A percentile compares a stretch with the other conserved stretches of the same genome.
Evolutionary conservation across 352 stramenopile species (phyloP).

Genomic region (Pythium periplocum): DNA sequence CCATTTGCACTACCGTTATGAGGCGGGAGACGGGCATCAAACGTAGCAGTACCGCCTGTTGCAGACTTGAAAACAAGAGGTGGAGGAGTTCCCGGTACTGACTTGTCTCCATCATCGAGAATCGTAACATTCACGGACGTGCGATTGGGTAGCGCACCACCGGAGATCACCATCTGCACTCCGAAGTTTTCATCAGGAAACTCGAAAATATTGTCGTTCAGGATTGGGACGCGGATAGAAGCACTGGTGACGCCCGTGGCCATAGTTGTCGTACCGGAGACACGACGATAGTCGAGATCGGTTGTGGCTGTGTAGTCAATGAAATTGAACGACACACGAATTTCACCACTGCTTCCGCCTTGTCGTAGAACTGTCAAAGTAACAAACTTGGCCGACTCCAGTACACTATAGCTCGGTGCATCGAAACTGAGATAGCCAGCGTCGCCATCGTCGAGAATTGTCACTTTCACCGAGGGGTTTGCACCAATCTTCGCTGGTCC

Average conservation of each 20-base stretch:
- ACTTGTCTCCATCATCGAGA: conserved; percentile 47
- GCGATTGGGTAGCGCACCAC: conserved; percentile 18
- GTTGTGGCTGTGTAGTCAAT: conserved; percentile 28
- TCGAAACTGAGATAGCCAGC: conserved; percentile 52
- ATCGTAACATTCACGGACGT: conserved; percentile 30
- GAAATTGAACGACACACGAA: conserved; percentile 35
- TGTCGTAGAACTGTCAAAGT: conserved; percentile 41
- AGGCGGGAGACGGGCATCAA: conserved; percentile 21
- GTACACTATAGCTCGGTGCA: conserved; percentile 20
- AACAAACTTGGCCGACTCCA: conserved; percentile 25
- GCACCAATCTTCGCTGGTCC: conserved; percentile 27
- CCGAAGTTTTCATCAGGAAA: conserved; percentile 45
- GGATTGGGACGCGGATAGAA: conserved; percentile 30
- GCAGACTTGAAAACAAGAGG: conserved; percentile 14
- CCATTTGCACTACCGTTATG: conserved; percentile 51
- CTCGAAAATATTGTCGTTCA: conserved; percentile 55
- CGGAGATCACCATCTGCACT: conserved; percentile 25
- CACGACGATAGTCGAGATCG: conserved; percentile 39
- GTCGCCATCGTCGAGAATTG: conserved; percentile 59
- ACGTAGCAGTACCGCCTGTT: conserved; percentile 37
- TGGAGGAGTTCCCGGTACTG: conserved; percentile 23
- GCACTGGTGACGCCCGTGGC: too few species aligned
- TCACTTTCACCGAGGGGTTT: conserved; percentile 26
- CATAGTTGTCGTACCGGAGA: too few species aligned
- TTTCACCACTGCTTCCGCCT: conserved; percentile 28